Conservation (phyloP, 2,329 filamentous ascomycete genomes). For the Cladorrhinum sp. region DNA sequence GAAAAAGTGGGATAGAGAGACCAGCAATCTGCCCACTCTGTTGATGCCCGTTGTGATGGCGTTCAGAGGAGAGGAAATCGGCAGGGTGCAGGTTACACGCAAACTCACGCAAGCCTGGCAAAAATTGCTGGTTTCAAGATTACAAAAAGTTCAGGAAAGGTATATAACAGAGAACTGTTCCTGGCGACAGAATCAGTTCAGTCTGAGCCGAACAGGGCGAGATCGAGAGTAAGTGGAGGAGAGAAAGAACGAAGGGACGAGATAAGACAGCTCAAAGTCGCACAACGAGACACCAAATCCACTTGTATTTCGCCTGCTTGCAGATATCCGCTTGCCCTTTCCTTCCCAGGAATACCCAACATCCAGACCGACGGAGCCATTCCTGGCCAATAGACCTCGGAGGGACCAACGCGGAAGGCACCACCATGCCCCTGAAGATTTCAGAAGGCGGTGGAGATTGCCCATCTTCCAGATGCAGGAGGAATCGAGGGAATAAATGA, state of each 20-base stretch:
- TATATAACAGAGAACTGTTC: neutral
- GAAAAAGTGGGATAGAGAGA: neutral
- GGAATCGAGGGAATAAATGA: neutral
- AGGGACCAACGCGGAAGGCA: neutral
- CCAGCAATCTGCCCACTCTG: neutral
- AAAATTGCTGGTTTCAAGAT: neutral
- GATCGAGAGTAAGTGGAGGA: neutral
- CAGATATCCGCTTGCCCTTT: neutral
- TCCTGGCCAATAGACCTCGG: neutral
- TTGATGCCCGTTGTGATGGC: neutral
- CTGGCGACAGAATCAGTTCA: no score
- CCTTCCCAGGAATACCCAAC: neutral
- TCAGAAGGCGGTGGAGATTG: neutral
- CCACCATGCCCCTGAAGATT: conserved; percentile 7
- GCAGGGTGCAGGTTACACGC: neutral
- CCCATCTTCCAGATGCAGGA: neutral
- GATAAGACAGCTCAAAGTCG: conserved; percentile 12
- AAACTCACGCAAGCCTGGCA: neutral
- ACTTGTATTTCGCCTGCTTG: conserved; percentile 6
- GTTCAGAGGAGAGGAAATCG: neutral
- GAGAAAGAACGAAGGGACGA: conserved; percentile 6
- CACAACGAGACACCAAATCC: conserved; percentile 7
- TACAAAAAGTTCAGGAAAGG: neutral
- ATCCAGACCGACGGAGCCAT: neutral
- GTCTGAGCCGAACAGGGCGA: neutral